Evolutionary conservation across 78 protist species (phyloP), one percentile per base, ranked within the genome.

Genomic region (Mastigamoeba balamuthi): DNA sequence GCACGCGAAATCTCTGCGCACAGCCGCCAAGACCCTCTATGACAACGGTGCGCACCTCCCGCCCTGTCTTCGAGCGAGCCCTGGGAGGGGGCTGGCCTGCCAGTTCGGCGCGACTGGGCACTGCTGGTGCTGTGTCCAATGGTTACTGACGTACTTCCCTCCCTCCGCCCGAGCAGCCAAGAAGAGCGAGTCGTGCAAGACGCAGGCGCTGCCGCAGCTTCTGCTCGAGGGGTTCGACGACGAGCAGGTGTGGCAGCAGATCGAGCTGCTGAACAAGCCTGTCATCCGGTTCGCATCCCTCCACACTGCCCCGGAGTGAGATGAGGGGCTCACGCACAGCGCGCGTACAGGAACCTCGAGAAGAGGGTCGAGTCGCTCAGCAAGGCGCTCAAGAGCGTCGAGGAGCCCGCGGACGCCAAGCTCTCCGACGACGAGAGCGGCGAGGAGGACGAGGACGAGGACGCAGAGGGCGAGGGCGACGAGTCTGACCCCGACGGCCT

Each of bases 241-340:
- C 9, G 89, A 85, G 63, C 87, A 83, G 63, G 65, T 85, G 27
- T 85, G 89, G 89, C 40, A 73, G 40, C 83, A 84, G 74, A 39
- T 85, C 33, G 65, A 82, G 68, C 33, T 85, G 29, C 78, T 25
- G 25, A 85, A 79, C 67, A 71, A 66, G 53, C 88, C 88, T 39
- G 29, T 81, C 1, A 27, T 83, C 4, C 27, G 35, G n/a, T n/a
- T n/a, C n/a, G n/a, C n/a, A n/a, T n/a, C n/a, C n/a, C n/a, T n/a
- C n/a, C n/a, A n/a, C n/a, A n/a, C n/a, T n/a, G n/a, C n/a, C n/a
- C n/a, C n/a, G n/a, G n/a, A n/a, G n/a, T n/a, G n/a, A n/a, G n/a
- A n/a, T n/a, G n/a, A n/a, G n/a, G n/a, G n/a, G n/a, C n/a, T n/a
- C n/a, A n/a, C n/a, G n/a, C n/a, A n/a, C n/a, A n/a, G n/a, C n/a